These are phyloP conservation scores for Candida lessepsii DNA, from an alignment of 805 yeast genomes.

Conservation along the genomic window DNA sequence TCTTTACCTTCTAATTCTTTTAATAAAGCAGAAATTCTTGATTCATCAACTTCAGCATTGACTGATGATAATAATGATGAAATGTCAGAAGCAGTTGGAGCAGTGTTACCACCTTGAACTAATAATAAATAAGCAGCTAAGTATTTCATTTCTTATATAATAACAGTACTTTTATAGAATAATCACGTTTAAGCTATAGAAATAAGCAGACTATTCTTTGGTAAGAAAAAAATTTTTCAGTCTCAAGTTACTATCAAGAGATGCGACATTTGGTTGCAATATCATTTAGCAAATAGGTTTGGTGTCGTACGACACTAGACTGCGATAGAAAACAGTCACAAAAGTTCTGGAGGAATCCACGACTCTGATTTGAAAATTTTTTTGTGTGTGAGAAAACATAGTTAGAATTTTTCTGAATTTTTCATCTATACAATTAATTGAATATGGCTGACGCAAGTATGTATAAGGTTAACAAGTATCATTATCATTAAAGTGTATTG, in stretches of 20 bases:
- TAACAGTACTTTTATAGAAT: slow-evolving; percentile 11
- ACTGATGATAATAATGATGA: slow-evolving; percentile 40
- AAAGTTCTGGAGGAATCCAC: background rate
- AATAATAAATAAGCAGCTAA: slow-evolving; percentile 48
- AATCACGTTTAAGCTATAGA: slow-evolving; percentile 21
- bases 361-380: slow-evolving; percentile 4
- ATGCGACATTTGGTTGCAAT: slow-evolving; percentile 1
- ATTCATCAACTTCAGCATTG: slow-evolving; percentile 63
- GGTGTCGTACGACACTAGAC: background rate
- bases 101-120: slow-evolving; percentile 46
- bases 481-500: no score
- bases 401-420: slow-evolving; percentile 5
- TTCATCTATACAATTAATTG: slow-evolving; percentile 9
- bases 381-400: slow-evolving; percentile 5
- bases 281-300: slow-evolving; percentile 1
- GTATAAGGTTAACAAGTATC: slow-evolving; percentile 21
- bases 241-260: background rate
- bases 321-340: slow-evolving; percentile 10
- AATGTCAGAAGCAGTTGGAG: slow-evolving; percentile 45
- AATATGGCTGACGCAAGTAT: slow-evolving; percentile 39
- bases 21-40: slow-evolving; percentile 55
- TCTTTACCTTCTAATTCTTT: slow-evolving; percentile 49
- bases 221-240: background rate
- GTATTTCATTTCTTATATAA: slow-evolving; percentile 33
- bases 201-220: slow-evolving; percentile 78